phyloP scores from a whole-genome alignment of 2,329 filamentous ascomycete genomes.

The Rasamsonia emersonii region DNA sequence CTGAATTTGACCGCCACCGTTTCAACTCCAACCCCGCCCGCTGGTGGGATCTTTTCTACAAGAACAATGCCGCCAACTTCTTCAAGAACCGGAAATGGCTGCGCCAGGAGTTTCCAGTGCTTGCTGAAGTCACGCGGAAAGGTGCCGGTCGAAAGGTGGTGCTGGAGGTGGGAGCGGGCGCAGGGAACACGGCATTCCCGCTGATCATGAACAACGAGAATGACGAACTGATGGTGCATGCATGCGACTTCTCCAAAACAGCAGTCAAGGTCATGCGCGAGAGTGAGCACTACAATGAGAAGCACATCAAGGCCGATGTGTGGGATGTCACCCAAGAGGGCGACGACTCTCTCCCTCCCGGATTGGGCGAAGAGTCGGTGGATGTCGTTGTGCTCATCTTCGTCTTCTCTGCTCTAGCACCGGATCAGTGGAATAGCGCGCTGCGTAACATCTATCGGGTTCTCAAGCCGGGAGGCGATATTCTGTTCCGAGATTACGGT shows the following conservation, averaged over 20 bases:
- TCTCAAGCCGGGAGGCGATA: constrained; percentile 84
- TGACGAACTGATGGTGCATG: constrained; percentile 70
- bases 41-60: constrained; percentile 98
- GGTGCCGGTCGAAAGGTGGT: constrained; percentile 62
- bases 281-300: constrained; percentile 65
- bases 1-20: constrained; percentile 81
- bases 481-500: constrained; percentile 95
- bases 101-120: constrained; percentile 84
- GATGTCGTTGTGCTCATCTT: constrained; percentile 94
- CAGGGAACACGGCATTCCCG: constrained; percentile 93
- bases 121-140: constrained; percentile 64
- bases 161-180: constrained; percentile 88
- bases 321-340: constrained; percentile 74
- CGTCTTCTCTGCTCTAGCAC: constrained; percentile 87
- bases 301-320: constrained; percentile 75
- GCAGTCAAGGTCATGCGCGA: constrained; percentile 86
- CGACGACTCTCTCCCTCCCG: constrained; percentile 57
- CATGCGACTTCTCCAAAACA: constrained; percentile 92
- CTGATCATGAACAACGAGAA: constrained; percentile 80
- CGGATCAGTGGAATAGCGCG: constrained; percentile 73
- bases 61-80: constrained; percentile 94
- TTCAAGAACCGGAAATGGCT: constrained; percentile 99
- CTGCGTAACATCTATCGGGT: constrained; percentile 72
- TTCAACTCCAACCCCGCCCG: constrained; percentile 88
- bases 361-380: constrained; percentile 66